These are phyloP conservation scores for Amauroascus niger DNA, from an alignment of 2,329 filamentous ascomycete genomes.

Conservation along the genomic window DNA sequence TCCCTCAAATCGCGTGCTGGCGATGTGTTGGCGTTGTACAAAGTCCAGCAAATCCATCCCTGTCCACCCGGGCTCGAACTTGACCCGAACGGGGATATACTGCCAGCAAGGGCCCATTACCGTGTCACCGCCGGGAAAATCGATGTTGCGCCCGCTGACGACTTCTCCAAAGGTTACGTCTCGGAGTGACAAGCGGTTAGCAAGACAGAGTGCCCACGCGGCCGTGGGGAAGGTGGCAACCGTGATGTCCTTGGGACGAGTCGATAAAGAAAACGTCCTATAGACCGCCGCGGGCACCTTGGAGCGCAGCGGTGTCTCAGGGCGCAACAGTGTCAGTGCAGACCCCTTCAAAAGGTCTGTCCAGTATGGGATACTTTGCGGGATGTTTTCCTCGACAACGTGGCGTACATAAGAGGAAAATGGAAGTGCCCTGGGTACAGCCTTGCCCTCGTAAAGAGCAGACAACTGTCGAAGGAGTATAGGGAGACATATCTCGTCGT, in stretches of 20 bases:
- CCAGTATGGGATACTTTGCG: constrained; percentile 47
- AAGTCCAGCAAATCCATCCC: constrained; percentile 39
- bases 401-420: constrained; percentile 32
- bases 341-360: constrained; percentile 44
- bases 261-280: constrained; percentile 36
- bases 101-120: constrained; percentile 55
- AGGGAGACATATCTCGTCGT: constrained; percentile 54
- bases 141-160: constrained; percentile 50
- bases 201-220: constrained; percentile 51
- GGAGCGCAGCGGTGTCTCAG: constrained; percentile 7
- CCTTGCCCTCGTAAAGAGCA: constrained; percentile 34
- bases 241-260: constrained; percentile 45
- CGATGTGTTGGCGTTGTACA: constrained; percentile 45
- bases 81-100: constrained; percentile 50
- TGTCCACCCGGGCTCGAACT: constrained; percentile 40
- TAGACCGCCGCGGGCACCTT: constrained; percentile 8
- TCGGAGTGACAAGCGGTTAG: constrained; percentile 37
- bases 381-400: constrained; percentile 24
- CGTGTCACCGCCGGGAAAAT: constrained; percentile 41
- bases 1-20: constrained; percentile 41
- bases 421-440: constrained; percentile 24
- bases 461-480: constrained; percentile 47
- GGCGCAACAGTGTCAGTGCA: constrained; percentile 26
- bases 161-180: constrained; percentile 55
- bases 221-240: constrained; percentile 51